Evolutionary conservation across 75 land plant species (phyloP).

Genomic region (Larix kaempferi): DNA sequence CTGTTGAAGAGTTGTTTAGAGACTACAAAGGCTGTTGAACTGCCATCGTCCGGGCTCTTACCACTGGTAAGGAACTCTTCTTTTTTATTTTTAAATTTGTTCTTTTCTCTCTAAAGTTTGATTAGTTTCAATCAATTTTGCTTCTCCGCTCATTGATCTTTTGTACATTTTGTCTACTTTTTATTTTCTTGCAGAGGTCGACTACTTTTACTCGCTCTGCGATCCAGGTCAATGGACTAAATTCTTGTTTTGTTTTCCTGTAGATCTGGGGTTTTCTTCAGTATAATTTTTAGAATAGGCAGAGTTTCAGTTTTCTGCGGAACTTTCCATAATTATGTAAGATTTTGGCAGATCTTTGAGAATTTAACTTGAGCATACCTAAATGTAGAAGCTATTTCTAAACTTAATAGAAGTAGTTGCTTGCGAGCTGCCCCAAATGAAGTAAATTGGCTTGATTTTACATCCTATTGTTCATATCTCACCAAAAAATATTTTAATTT

Average conservation of each 20-base stretch:
- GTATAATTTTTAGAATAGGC: not conserved
- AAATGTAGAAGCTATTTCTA: not conserved
- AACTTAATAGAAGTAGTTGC: not conserved
- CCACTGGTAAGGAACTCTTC: too few relatives aligned
- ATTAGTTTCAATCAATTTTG: too few relatives aligned
- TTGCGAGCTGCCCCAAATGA: too few relatives aligned
- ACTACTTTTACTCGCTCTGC: constrained; percentile 68
- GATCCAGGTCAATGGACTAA: constrained; percentile 58
- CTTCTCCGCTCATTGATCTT: too few relatives aligned
- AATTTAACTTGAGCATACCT: not conserved
- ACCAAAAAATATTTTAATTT: too few relatives aligned
- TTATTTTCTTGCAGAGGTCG: constrained; percentile 47
- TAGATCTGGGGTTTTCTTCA: not conserved
- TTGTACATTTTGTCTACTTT: not conserved
- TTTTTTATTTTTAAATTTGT: too few relatives aligned
- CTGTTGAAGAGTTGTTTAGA: too few relatives aligned
- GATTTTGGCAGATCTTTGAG: not conserved
- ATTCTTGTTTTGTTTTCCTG: not conserved
- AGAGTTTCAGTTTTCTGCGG: not conserved
- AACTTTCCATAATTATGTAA: not conserved
- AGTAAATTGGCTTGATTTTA: too few relatives aligned
- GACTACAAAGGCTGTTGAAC: too few relatives aligned
- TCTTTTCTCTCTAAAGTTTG: too few relatives aligned
- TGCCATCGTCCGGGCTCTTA: too few relatives aligned
- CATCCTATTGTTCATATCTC: too few relatives aligned